These are phyloP conservation scores for Chaetothyriales sp. DNA, from an alignment of 2,329 filamentous ascomycete genomes.

Conservation along the genomic window DNA sequence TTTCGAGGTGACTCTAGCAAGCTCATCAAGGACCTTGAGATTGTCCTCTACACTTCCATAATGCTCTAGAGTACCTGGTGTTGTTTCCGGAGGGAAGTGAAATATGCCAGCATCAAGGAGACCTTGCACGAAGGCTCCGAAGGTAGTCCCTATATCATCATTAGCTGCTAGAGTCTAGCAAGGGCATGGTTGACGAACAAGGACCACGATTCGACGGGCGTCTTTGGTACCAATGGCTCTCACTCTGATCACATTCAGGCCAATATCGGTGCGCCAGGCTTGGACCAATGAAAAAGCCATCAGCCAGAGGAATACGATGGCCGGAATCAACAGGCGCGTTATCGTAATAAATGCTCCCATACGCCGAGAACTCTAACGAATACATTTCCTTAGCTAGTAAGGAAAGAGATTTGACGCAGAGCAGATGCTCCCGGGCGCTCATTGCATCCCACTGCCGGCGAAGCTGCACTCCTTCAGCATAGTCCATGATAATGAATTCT, in stretches of 20 bases:
- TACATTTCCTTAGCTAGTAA: slow-evolving; percentile 9
- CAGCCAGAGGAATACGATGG: background rate
- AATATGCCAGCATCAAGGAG: too few relatives aligned
- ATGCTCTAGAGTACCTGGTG: too few relatives aligned
- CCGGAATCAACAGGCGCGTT: background rate
- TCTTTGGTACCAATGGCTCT: background rate
- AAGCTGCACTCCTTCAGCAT: slow-evolving; percentile 23
- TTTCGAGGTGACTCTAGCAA: too few relatives aligned
- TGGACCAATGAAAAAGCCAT: background rate
- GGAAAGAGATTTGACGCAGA: slow-evolving; percentile 10
- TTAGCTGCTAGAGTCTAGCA: background rate
- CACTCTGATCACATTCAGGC: too few relatives aligned
- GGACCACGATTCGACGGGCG: background rate
- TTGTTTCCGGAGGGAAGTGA: too few relatives aligned
- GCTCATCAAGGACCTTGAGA: background rate
- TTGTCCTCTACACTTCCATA: too few relatives aligned
- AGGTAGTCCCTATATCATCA: background rate
- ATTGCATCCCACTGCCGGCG: slow-evolving; percentile 23
- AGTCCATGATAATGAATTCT: slow-evolving; percentile 31
- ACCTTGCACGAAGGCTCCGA: too few relatives aligned
- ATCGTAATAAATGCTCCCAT: slow-evolving; percentile 13
- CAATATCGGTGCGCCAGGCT: too few relatives aligned
- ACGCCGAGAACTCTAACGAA: slow-evolving; percentile 9
- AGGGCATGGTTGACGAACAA: background rate
- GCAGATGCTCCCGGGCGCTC: slow-evolving; percentile 19